These are phyloP conservation scores for Nakaseomyces kungkrabaensis DNA, from an alignment of 1,139 yeast species.

Conservation along the genomic window DNA sequence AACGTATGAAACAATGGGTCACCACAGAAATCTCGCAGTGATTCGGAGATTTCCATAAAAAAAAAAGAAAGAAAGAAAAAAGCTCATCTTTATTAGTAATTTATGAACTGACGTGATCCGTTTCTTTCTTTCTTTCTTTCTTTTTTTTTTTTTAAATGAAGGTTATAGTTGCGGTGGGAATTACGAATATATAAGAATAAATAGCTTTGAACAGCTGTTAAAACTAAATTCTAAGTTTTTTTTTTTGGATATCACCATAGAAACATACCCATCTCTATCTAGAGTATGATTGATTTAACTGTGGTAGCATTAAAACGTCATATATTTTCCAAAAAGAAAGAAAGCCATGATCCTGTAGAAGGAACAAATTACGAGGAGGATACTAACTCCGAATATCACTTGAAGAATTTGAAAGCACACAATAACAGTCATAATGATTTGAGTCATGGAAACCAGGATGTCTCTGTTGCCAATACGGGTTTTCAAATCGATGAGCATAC, in stretches of 20 bases:
- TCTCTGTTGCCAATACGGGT: neutral
- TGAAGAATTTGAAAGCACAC: neutral
- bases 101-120: too few species aligned
- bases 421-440: neutral
- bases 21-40: neutral
- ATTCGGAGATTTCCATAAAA: neutral
- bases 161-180: too few species aligned
- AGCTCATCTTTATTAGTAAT: neutral
- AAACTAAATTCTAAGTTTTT: too few species aligned
- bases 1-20: neutral
- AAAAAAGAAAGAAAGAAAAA: conserved; percentile 3
- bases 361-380: neutral
- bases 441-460: neutral
- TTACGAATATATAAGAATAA: too few species aligned
- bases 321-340: neutral
- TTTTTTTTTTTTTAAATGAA: too few species aligned
- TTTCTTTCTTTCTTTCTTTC: neutral
- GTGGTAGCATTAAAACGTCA: neutral
- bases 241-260: neutral
- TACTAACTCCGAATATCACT: neutral
- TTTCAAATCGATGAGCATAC: neutral
- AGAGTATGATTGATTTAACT: neutral
- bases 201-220: too few species aligned
- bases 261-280: too few species aligned
- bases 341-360: neutral